Evolutionary conservation across 495 filamentous ascomycete species (phyloP).

Genomic region (Aspergillus saccharolyticus): DNA sequence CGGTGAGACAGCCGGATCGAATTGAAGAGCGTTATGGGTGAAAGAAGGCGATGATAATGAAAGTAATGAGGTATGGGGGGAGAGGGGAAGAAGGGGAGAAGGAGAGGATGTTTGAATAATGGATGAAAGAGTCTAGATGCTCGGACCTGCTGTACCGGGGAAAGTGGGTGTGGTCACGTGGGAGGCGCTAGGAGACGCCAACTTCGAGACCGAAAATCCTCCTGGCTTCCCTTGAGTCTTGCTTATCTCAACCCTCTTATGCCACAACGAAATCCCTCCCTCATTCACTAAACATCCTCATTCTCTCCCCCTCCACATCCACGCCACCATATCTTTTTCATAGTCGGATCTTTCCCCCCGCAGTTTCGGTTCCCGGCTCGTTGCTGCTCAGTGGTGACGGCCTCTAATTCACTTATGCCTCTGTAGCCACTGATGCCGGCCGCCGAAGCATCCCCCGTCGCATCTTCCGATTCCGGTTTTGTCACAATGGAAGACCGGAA

Average conservation of each 20-base stretch:
- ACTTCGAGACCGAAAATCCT: constrained; percentile 40
- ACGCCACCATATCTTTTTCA: constrained; percentile 10
- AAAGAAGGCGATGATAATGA: neutral
- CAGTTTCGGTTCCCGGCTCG: constrained; percentile 29
- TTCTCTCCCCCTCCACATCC: constrained; percentile 20
- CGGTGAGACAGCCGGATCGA: neutral
- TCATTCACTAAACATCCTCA: neutral
- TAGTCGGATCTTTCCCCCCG: constrained; percentile 30
- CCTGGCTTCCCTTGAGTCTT: constrained; percentile 29
- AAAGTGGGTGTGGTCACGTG: constrained; percentile 35
- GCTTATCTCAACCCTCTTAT: constrained; percentile 29
- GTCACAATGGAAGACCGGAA: constrained; percentile 98
- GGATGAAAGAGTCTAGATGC: constrained; percentile 13
- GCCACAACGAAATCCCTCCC: neutral
- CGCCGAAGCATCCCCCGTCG: constrained; percentile 64
- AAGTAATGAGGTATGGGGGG: neutral
- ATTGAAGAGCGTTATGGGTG: neutral
- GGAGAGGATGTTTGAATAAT: too few species aligned
- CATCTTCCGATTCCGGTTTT: constrained; percentile 63
- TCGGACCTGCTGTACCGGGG: constrained; percentile 19
- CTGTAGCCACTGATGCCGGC: constrained; percentile 70
- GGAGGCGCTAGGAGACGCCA: constrained; percentile 25
- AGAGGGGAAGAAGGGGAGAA: too few species aligned
- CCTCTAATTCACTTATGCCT: constrained; percentile 30
- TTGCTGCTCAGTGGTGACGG: constrained; percentile 40